These are phyloP conservation scores for Blastobotrys ciferrii DNA, from an alignment of 1,139 yeast genomes.

Conservation along the genomic window DNA sequence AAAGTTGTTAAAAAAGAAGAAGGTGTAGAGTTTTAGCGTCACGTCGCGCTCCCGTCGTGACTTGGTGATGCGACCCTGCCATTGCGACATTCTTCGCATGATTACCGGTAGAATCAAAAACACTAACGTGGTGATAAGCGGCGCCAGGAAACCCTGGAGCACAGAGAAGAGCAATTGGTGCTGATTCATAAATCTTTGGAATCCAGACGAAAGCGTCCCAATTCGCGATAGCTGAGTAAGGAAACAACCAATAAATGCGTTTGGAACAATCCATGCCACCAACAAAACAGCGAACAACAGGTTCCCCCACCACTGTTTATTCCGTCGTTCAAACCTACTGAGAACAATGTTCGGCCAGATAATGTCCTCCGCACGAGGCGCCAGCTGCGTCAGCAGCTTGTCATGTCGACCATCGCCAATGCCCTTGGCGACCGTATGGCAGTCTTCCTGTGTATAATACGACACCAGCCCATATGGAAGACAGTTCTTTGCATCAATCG, in stretches of 20 bases:
- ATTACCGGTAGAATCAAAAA: slow-evolving; percentile 39
- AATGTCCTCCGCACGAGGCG: slow-evolving; percentile 40
- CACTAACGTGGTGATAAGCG: slow-evolving; percentile 36
- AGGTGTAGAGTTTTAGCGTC: slow-evolving; percentile 38
- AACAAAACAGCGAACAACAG: slow-evolving; percentile 33
- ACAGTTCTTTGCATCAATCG: slow-evolving; percentile 21
- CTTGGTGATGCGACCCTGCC: slow-evolving; percentile 42
- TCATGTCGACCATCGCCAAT: slow-evolving; percentile 18
- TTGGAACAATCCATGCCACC: slow-evolving; percentile 42
- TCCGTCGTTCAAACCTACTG: slow-evolving; percentile 31
- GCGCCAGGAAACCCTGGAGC: slow-evolving; percentile 42
- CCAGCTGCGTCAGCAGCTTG: slow-evolving; percentile 28
- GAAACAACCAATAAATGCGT: slow-evolving; percentile 44
- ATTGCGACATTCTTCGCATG: slow-evolving; percentile 39
- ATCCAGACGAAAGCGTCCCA: slow-evolving; percentile 39
- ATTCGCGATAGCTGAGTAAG: slow-evolving; percentile 38
- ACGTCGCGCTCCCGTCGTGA: slow-evolving; percentile 41
- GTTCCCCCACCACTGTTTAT: slow-evolving; percentile 39
- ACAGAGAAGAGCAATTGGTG: slow-evolving; percentile 36
- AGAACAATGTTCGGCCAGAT: slow-evolving; percentile 40
- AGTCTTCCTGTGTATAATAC: slow-evolving; percentile 32
- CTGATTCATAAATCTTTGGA: slow-evolving; percentile 31
- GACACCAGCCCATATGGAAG: slow-evolving; percentile 41
- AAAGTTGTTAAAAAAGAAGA: slow-evolving; percentile 41
- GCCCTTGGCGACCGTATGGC: slow-evolving; percentile 31